Percentiles rank a stretch among this genome's conserved stretches.
These are phyloP conservation scores for Leptoxyphium fumago DNA, from an alignment of 2,329 filamentous ascomycete genomes.

Conservation along the genomic window DNA sequence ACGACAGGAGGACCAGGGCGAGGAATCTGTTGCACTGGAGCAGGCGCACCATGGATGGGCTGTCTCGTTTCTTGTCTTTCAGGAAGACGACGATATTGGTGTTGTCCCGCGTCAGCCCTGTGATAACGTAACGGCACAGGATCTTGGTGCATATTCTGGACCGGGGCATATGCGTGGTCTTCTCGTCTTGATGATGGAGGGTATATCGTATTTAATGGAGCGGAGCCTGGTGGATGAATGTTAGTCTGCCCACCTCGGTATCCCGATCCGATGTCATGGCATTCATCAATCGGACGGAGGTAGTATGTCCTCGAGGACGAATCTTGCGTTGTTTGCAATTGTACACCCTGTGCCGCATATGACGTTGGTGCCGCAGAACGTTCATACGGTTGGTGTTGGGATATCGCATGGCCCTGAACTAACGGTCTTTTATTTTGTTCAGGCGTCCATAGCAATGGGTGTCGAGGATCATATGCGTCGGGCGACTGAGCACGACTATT, in stretches of 20 bases:
- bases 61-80: conserved; percentile 2
- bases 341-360: background rate
- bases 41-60: conserved; percentile 20
- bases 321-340: background rate
- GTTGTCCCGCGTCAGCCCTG: background rate
- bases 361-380: background rate
- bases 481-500: conserved; percentile 1
- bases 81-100: background rate
- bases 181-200: background rate
- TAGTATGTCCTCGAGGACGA: background rate
- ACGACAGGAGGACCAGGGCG: background rate
- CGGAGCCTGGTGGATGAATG: too few relatives aligned
- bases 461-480: background rate
- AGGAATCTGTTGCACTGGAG: conserved; percentile 17
- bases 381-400: background rate
- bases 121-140: background rate
- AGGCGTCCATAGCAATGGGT: background rate
- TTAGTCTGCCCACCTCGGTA: too few relatives aligned
- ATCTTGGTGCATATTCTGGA: conserved; percentile 1
- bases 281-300: background rate
- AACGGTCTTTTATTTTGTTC: background rate
- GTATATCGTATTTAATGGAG: background rate
- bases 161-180: background rate
- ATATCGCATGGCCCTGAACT: background rate
- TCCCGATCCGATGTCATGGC: background rate